Evolutionary conservation across 108 stramenopile genomes (phyloP).

Genomic region (Mediolabrus comicus): DNA sequence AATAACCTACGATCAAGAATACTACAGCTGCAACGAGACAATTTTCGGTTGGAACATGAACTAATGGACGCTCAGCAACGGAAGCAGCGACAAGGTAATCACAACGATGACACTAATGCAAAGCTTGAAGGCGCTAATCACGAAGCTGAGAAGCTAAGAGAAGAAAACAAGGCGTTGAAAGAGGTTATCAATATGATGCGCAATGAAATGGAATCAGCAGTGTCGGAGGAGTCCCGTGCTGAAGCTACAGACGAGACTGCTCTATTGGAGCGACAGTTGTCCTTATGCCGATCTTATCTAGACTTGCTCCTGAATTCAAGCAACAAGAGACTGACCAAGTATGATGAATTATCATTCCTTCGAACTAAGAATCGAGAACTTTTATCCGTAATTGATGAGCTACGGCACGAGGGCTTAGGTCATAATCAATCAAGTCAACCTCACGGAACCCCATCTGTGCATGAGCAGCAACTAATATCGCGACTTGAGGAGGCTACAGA

Average conservation of each 20-base stretch:
- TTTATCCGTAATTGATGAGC: constrained; percentile 14
- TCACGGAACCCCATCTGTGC: background rate
- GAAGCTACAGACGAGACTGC: background rate
- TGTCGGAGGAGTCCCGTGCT: background rate
- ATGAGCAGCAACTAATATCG: constrained; percentile 31
- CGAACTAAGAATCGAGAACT: constrained; percentile 23
- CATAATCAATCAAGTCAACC: background rate
- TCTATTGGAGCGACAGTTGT: constrained; percentile 23
- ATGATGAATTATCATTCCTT: constrained; percentile 22
- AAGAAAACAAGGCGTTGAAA: constrained; percentile 36
- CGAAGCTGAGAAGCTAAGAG: constrained; percentile 1
- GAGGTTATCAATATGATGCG: constrained; percentile 36
- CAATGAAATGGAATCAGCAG: constrained; percentile 26
- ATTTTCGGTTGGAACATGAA: constrained; percentile 32
- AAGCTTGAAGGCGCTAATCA: background rate
- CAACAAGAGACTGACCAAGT: background rate
- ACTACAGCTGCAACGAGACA: constrained; percentile 14
- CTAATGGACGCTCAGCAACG: constrained; percentile 14
- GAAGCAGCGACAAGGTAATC: background rate
- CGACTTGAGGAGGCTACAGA: constrained; percentile 36
- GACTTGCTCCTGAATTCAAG: constrained; percentile 25
- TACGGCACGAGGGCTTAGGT: constrained; percentile 9
- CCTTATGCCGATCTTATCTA: constrained; percentile 29
- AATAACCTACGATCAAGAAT: constrained; percentile 23
- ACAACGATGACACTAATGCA: background rate